Evolutionary conservation across 441 rosid species (phyloP).

Genomic region (Mallotus repandus): DNA sequence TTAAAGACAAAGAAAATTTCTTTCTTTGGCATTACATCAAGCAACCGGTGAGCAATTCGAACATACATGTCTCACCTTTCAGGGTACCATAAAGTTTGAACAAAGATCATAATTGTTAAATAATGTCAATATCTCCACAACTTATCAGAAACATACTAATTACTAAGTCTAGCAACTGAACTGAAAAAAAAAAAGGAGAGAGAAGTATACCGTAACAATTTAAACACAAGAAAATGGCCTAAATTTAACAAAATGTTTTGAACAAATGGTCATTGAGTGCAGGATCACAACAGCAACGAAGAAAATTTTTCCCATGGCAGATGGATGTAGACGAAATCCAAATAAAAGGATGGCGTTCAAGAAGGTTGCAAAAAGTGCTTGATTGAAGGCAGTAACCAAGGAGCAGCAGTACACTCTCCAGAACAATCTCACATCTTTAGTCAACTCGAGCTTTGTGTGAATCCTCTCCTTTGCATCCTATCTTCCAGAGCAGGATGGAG

Average conservation of each 20-base stretch:
- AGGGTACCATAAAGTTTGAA: background rate
- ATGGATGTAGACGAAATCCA: background rate
- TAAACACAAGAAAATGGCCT: background rate
- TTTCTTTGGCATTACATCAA: too few species aligned
- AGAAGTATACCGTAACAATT: background rate
- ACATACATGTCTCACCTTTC: too few species aligned
- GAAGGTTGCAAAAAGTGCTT: background rate
- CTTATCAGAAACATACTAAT: background rate
- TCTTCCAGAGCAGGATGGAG: conserved; percentile 7
- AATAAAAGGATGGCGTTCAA: too few species aligned
- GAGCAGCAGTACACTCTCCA: background rate
- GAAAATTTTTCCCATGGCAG: background rate
- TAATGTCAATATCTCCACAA: background rate
- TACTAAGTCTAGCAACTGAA: background rate
- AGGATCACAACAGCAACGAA: background rate
- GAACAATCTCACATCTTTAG: background rate
- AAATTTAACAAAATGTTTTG: background rate
- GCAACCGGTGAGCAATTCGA: too few species aligned
- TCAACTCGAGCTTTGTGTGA: background rate
- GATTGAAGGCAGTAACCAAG: background rate
- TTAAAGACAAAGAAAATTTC: too few species aligned
- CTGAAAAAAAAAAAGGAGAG: background rate
- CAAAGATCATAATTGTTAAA: background rate
- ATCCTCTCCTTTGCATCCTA: conserved; percentile 16
- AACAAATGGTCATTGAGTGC: background rate